phyloP scores from a whole-genome alignment of 495 filamentous ascomycete genomes.

The Durotheca rogersii region DNA sequence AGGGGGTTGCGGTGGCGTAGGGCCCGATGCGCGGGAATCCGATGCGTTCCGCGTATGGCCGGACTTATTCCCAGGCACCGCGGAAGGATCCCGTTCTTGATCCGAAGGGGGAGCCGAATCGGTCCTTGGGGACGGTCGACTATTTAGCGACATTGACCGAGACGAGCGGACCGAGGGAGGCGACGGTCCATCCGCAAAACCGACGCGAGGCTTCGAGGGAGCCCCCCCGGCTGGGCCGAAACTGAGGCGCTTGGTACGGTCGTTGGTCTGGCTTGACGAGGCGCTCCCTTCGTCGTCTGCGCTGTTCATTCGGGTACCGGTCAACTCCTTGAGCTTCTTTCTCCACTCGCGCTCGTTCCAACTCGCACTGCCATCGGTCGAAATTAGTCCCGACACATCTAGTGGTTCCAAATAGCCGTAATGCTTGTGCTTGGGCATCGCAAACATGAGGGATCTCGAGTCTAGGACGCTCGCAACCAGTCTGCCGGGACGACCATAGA shows the following conservation, averaged over 20 bases:
- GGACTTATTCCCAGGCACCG: slow-evolving; percentile 41
- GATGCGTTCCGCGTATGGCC: slow-evolving; percentile 45
- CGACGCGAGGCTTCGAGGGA: slow-evolving; percentile 48
- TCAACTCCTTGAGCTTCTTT: slow-evolving; percentile 83
- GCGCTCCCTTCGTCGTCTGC: slow-evolving; percentile 46
- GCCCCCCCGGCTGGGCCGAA: slow-evolving; percentile 50
- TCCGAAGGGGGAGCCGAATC: slow-evolving; percentile 48
- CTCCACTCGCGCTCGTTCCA: slow-evolving; percentile 94
- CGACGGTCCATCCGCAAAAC: slow-evolving; percentile 62
- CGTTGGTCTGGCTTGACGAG: slow-evolving; percentile 61
- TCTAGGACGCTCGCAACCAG: slow-evolving; percentile 86
- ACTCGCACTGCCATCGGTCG: slow-evolving; percentile 69
- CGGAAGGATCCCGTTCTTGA: slow-evolving; percentile 46
- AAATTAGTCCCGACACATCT: slow-evolving; percentile 78
- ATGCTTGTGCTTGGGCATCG: slow-evolving; percentile 82
- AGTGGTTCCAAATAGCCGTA: slow-evolving; percentile 90
- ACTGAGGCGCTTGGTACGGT: slow-evolving; percentile 66
- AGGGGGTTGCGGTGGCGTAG: slow-evolving; percentile 13
- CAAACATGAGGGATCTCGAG: slow-evolving; percentile 92
- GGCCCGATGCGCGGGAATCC: slow-evolving; percentile 51
- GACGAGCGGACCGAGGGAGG: slow-evolving; percentile 54
- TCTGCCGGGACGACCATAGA: slow-evolving; percentile 88
- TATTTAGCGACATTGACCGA: slow-evolving; percentile 48
- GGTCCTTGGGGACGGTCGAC: slow-evolving; percentile 44
- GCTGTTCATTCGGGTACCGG: slow-evolving; percentile 69